Evolutionary conservation across 2,329 filamentous ascomycete species (phyloP), one percentile per base, ranked within the genome.

Genomic region (Blastomyces gilchristii): DNA sequence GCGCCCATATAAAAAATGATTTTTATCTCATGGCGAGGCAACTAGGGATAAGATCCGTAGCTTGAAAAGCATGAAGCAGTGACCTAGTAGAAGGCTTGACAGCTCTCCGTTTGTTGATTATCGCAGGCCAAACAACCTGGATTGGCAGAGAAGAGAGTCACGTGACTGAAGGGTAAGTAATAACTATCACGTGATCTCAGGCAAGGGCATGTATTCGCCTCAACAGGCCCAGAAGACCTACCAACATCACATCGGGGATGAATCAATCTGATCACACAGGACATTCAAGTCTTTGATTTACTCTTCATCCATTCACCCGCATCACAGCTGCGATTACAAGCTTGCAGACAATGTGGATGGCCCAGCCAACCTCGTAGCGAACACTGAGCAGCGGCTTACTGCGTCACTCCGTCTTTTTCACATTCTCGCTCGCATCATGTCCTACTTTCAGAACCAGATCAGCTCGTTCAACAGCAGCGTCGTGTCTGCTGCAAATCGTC

Each of bases 361-460:
- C 28, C 31, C 34, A 16, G 18, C 22, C 18, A 16, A 14, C 11
- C 22, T 58, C 39, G 37, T 47, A 52, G 49, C 28, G 56, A 37
- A 47, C 34, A 53, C 37, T 52, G 37, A 25, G 53, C 34, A 31
- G 54, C 47, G 37, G 43, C 58, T 31, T 34, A 41, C 52, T 22
- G 16, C 28, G 41, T 39, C 34, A 45, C 34, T 39, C 52, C 41
- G 1, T 12, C 1, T 62, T 12, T 1, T 62, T 12, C 11, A n/a
- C 39, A 5, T 16, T 49, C 43, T 22, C 31, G 14, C 31, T 12
- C 8, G 49, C 73, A 76, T 61, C 69, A 87, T 86, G 83, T 85
- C 85, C 63, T 86, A 84, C 68, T 81, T 89, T 65, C 84, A 88
- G 69, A 85, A 84, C 69, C 85, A 87, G 74, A 81, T 85, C 67